Evolutionary conservation across 2,329 filamentous ascomycete species (phyloP).

Genomic region (Diaporthe velutina): DNA sequence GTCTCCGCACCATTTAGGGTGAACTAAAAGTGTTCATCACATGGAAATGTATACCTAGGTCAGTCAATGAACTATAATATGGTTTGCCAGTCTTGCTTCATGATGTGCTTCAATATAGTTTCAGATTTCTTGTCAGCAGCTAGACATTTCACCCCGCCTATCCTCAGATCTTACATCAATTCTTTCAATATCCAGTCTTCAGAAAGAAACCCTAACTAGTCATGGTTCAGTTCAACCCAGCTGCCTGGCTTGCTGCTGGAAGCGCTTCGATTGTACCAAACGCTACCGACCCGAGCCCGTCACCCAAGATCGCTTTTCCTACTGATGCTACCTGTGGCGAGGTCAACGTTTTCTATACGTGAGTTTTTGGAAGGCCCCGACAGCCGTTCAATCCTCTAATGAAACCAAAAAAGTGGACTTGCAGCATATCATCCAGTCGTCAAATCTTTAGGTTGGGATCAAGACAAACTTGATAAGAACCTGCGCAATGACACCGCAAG

Average conservation of each 20-base stretch:
- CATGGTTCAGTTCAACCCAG: not conserved
- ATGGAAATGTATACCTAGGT: not conserved
- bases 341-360: slow-evolving; percentile 21
- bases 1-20: not conserved
- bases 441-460: not conserved
- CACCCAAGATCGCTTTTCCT: not conserved
- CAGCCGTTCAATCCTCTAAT: not conserved
- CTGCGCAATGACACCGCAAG: slow-evolving; percentile 8
- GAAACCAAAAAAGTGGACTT: not conserved
- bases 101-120: too few relatives aligned
- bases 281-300: not conserved
- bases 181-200: not conserved
- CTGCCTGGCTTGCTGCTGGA: slow-evolving; percentile 2
- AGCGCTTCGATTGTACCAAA: not conserved
- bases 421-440: slow-evolving; percentile 9
- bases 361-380: not conserved
- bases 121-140: too few relatives aligned
- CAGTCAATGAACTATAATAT: not conserved
- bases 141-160: too few relatives aligned
- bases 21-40: too few relatives aligned
- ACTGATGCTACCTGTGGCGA: slow-evolving; percentile 10
- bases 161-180: not conserved
- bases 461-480: not conserved
- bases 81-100: not conserved
- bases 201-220: not conserved